Evolutionary conservation across 768 basidiomycete genomes (phyloP), one percentile per base, ranked within the genome.

Genomic region (Exsudoporus frostii): DNA sequence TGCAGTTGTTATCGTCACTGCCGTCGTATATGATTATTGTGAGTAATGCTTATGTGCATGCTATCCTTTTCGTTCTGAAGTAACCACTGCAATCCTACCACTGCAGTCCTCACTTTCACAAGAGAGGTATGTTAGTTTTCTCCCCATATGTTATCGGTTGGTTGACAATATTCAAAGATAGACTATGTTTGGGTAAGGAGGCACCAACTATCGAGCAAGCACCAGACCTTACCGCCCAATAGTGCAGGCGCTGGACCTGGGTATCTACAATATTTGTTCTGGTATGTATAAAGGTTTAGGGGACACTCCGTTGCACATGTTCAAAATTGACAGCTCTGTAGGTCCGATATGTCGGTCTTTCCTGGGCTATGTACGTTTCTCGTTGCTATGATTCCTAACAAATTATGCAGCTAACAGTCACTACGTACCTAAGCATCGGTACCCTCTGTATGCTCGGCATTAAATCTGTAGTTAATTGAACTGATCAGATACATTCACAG

Each of bases 131-230:
- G 9, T 41, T 24, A 4, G 14, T 10, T 30, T n/a, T 5, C 7
- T 20, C 5, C 15, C 7, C 19, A 7, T 11, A 14, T 13, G 6
- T 9, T 5, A 3, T 15, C 22, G 17, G 5, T 39, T 4, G 7
- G 7, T 5, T 49, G 29, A 49, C 6, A 0, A 20, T 17, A 4
- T 20, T 9, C 3, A 15, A 39, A 60, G 59, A 24, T 60, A 42
- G 27, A 54, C 0, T 58, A 54, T 43, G 15, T 58, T 29, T 58
- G 59, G 59, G 58, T 59, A 11, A 25, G 48, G 19, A 24, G 6
- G 4, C 11, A 5, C 20, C 27, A 33, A 19, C 20, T 11, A 37
- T 22, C 13, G 1, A 32, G 10, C 24, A 2, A 5, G n/a, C 11
- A 14, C 33, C 19, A 22, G 6, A 14, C 10, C 2, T 53, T n/a